Base-by-base conservation (phyloP, 805 yeast genomes). In the Saccharomyces paradoxus region DNA sequence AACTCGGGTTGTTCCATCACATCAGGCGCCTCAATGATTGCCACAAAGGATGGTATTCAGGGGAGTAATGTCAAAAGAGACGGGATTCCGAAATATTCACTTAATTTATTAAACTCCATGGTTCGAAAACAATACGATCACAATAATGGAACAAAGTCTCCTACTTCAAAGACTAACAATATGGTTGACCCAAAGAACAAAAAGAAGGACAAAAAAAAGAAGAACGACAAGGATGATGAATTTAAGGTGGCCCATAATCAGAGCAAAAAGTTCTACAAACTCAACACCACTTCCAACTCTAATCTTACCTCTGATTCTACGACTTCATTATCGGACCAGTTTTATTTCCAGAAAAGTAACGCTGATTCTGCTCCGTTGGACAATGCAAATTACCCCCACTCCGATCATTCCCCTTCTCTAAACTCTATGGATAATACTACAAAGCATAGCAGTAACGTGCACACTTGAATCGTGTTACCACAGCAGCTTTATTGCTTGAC, bases 41-140 rank as follows among this genome's bases (percentile, higher is more conserved):
- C 89, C 24, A 83, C 87, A 17, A 84, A 85, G 60, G 89, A 85
- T 65, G 89, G 90, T 0, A 67, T 84, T 3, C 88, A 84, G 63
- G 90, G 90, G 4, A 78, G 79, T 56, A 70, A 79, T 50, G 72
- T 81, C 48, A 81, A 76, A 60, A 70, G 83, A 49, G 53, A 59
- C 13, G 77, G 76, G 1, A 74, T 74, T 27, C 74, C 77, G 4
- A 71, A 69, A 9, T 73, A 73, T 52, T 71, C 76, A 2, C 56
- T 72, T 50, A 68, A 69, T 26, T 58, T 73, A 53, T 64, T 73
- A 31, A 67, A 71, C 47, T 65, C 71, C 49, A 71, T 72, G 76
- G 56, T 62, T 8, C 63, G 60, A 28, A 54, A 55, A n/a, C 60
- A 58, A 30, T 54, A 51, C 7, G 44, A 37, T 3, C 44, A 37